These are phyloP conservation scores for Leccinellum luteum DNA, from an alignment of 768 basidiomycete genomes.

Conservation along the genomic window DNA sequence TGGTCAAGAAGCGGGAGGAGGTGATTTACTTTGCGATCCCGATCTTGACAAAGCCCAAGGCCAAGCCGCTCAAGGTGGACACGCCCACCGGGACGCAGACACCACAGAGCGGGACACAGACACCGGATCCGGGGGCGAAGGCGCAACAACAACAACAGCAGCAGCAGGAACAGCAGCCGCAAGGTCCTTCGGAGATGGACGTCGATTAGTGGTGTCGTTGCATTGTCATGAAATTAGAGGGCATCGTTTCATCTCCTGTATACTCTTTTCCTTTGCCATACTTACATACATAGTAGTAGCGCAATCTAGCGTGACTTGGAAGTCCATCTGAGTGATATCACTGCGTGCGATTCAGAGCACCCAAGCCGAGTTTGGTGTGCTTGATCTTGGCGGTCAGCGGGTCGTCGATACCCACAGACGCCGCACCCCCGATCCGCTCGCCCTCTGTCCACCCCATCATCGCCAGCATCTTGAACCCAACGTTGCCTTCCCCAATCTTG, in stretches of 20 bases:
- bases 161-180: constrained; percentile 31
- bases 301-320: constrained; percentile 5
- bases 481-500: constrained; percentile 73
- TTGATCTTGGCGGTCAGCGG: constrained; percentile 87
- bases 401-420: constrained; percentile 59
- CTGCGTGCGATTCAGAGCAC: constrained; percentile 55
- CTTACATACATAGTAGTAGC: constrained; percentile 15
- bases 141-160: constrained; percentile 15
- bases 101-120: constrained; percentile 64
- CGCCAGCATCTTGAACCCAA: constrained; percentile 85
- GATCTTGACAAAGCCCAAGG: constrained; percentile 91
- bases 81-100: constrained; percentile 58
- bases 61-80: constrained; percentile 68
- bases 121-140: constrained; percentile 47
- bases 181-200: constrained; percentile 75
- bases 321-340: constrained; percentile 3
- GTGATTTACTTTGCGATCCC: constrained; percentile 85
- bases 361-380: constrained; percentile 80
- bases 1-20: constrained; percentile 90
- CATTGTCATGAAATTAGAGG: neutral
- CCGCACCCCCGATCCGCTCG: constrained; percentile 61
- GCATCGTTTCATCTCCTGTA: neutral
- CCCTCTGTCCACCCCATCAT: constrained; percentile 94
- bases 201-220: constrained; percentile 54
- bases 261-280: neutral